Conservation (phyloP, 139 green algal genomes). For the Tetratostichococcus sp. region DNA sequence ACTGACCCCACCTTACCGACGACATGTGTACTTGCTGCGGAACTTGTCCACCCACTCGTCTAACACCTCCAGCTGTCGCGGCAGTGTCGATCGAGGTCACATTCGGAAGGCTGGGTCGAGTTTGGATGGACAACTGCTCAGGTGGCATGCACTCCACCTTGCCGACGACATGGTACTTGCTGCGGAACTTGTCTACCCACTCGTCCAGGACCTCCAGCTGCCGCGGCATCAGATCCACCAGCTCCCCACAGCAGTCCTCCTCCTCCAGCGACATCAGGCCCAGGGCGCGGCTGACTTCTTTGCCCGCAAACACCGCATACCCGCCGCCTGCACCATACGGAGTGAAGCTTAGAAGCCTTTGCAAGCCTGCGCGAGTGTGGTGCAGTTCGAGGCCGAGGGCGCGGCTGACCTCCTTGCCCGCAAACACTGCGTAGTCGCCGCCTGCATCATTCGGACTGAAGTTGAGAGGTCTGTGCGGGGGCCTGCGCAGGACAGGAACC, state of each 20-base stretch:
- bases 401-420: conserved; percentile 20
- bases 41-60: conserved; percentile 47
- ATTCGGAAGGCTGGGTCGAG: too few species aligned
- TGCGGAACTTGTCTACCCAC: conserved; percentile 43
- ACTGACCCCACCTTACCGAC: conserved; percentile 46
- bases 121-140: too few species aligned
- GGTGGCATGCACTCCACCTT: too few species aligned
- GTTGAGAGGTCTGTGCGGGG: neutral
- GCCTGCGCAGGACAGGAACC: too few species aligned
- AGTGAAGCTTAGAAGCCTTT: too few species aligned
- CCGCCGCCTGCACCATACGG: conserved; percentile 32
- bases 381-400: too few species aligned
- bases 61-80: conserved; percentile 35
- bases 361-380: too few species aligned
- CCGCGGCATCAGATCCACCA: conserved; percentile 25
- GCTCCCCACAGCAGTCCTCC: conserved; percentile 23
- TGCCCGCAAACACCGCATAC: conserved; percentile 53
- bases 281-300: conserved; percentile 57
- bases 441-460: conserved; percentile 10
- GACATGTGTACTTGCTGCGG: conserved; percentile 37
- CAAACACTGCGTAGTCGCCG: conserved; percentile 20
- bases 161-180: conserved; percentile 53
- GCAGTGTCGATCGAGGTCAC: too few species aligned
- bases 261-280: conserved; percentile 40
- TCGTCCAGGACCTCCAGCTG: conserved; percentile 42